Percentiles rank a stretch among this genome's conserved stretches.
These are phyloP conservation scores for Rubia tinctorum DNA, from an alignment of 305 asterid species.

Conservation along the genomic window DNA sequence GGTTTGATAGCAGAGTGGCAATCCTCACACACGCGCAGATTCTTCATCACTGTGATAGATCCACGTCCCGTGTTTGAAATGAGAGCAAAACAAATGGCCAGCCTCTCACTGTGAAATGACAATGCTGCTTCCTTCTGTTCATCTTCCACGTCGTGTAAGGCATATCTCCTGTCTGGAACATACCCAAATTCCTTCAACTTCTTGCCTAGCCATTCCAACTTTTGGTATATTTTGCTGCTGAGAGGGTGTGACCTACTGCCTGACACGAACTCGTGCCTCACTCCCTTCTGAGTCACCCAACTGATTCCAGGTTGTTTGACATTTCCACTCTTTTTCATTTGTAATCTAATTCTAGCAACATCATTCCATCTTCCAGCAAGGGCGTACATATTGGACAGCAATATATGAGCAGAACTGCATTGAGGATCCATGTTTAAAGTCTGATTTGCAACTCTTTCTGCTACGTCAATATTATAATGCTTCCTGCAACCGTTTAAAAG, in stretches of 20 bases:
- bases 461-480: conserved; percentile 46
- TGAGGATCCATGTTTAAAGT: conserved; percentile 49
- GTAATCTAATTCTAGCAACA: conserved; percentile 52
- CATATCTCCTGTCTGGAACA: conserved; percentile 36
- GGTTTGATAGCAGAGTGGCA: conserved; percentile 55
- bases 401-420: conserved; percentile 55
- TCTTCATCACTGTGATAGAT: conserved; percentile 51
- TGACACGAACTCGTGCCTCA: conserved; percentile 37
- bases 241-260: conserved; percentile 42
- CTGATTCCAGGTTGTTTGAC: conserved; percentile 65
- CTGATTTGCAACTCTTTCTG: conserved; percentile 55
- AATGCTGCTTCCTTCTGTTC: conserved; percentile 45
- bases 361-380: conserved; percentile 65
- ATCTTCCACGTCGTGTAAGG: conserved; percentile 52
- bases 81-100: conserved; percentile 47
- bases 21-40: conserved; percentile 49
- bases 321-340: conserved; percentile 44
- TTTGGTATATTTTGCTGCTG: conserved; percentile 32
- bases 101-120: conserved; percentile 57
- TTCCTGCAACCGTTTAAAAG: conserved; percentile 74
- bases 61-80: conserved; percentile 23
- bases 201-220: conserved; percentile 38
- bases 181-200: conserved; percentile 42
- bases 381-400: conserved; percentile 73
- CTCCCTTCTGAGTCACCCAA: conserved; percentile 54